A percentile compares a stretch with the other conserved stretches of the same genome.
Conservation (phyloP, 1,284 basidiomycete genomes). For the Cryptococcus deneoformans region DNA sequence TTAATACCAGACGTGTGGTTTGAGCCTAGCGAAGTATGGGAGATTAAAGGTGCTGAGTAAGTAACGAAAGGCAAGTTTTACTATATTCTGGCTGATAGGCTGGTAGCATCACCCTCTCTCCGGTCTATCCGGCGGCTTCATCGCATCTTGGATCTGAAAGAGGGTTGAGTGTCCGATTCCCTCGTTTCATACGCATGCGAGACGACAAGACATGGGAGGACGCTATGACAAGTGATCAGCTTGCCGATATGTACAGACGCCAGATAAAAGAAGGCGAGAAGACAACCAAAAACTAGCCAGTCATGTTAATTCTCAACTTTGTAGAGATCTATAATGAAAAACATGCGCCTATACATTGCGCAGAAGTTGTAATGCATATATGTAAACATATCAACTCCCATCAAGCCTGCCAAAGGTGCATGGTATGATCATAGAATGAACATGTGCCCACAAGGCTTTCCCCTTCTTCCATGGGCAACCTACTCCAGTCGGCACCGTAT, state of each 20-base stretch:
- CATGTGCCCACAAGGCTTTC: slow-evolving; percentile 74
- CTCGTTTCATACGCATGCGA: slow-evolving; percentile 54
- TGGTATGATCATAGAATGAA: slow-evolving; percentile 90
- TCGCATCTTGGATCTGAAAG: slow-evolving; percentile 64
- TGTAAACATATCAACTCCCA: background rate
- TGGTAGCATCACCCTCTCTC: slow-evolving; percentile 76
- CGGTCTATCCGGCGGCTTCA: slow-evolving; percentile 77
- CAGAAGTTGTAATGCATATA: background rate
- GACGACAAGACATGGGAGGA: slow-evolving; percentile 58
- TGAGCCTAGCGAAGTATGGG: slow-evolving; percentile 82
- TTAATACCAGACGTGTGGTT: slow-evolving; percentile 81
- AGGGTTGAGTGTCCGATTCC: slow-evolving; percentile 65
- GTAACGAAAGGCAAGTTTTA: slow-evolving; percentile 10
- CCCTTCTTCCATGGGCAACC: slow-evolving; percentile 44
- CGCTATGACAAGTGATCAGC: slow-evolving; percentile 55
- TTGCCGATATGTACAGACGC: slow-evolving; percentile 65
- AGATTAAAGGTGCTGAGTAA: slow-evolving; percentile 85
- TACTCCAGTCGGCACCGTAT: slow-evolving; percentile 95
- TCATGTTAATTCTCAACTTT: background rate
- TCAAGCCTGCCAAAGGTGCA: slow-evolving; percentile 76
- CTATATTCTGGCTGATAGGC: too few species aligned
- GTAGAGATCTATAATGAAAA: too few species aligned
- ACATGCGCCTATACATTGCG: too few species aligned
- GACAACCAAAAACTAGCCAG: background rate
- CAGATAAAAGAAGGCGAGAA: slow-evolving; percentile 51